A percentile compares a stretch with the other conserved stretches of the same genome.
phyloP scores from a whole-genome alignment of 148 eudicot species.

The Amaranthus hypochondriacus region DNA sequence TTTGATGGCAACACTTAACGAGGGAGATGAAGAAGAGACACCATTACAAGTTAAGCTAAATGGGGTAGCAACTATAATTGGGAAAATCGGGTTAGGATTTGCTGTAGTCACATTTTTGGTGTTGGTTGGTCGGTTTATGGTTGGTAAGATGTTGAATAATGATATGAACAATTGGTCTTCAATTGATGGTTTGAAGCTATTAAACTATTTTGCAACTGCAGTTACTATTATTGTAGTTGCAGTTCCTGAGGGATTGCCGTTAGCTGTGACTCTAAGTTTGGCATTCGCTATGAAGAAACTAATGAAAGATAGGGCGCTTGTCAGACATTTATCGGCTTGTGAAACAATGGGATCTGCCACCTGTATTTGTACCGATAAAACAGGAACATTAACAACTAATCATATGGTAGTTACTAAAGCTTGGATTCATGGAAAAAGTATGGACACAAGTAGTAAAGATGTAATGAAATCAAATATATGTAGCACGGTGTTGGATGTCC shows the following conservation, averaged over 20 bases:
- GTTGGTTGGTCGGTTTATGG: conserved; percentile 50
- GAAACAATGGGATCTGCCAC: conserved; percentile 97
- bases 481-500: conserved; percentile 31
- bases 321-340: conserved; percentile 88
- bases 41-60: conserved; percentile 94
- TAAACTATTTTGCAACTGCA: conserved; percentile 84
- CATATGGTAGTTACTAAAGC: conserved; percentile 77
- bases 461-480: conserved; percentile 30
- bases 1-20: conserved; percentile 81
- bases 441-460: conserved; percentile 36
- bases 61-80: conserved; percentile 92
- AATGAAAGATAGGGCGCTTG: conserved; percentile 77
- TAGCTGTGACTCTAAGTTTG: conserved; percentile 94
- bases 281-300: conserved; percentile 95
- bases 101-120: conserved; percentile 76
- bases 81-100: conserved; percentile 75
- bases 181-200: conserved; percentile 56
- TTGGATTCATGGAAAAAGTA: conserved; percentile 54
- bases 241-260: conserved; percentile 96
- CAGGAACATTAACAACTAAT: conserved; percentile 91
- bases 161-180: conserved; percentile 68
- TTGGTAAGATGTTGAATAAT: conserved; percentile 40
- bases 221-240: conserved; percentile 95
- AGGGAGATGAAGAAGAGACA: conserved; percentile 88
- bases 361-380: conserved; percentile 84